Evolutionary conservation across 208 protist genomes (phyloP).

Genomic region (Endotrypanum monterogeii): DNA sequence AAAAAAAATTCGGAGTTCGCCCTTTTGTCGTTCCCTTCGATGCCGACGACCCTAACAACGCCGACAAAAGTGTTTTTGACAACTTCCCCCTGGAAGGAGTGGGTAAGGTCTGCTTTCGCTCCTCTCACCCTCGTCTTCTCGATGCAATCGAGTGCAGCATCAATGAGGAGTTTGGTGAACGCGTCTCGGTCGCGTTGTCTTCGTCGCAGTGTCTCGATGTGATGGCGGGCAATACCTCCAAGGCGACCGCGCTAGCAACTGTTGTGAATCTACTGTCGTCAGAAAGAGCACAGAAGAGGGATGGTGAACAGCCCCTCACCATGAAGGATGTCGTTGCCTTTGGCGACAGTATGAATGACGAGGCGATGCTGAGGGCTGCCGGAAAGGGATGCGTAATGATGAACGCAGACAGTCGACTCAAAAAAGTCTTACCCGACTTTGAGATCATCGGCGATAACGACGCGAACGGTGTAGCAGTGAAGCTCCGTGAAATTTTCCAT

Average conservation of each 20-base stretch:
- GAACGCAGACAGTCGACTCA: slow-evolving; percentile 40
- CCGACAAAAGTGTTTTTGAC: slow-evolving; percentile 10
- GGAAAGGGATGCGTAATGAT: slow-evolving; percentile 56
- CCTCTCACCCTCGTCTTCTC: slow-evolving; percentile 39
- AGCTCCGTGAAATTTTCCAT: slow-evolving; percentile 61
- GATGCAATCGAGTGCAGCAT: no score
- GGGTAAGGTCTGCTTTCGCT: slow-evolving; percentile 30
- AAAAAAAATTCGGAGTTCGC: slow-evolving; percentile 59
- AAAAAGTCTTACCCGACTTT: slow-evolving; percentile 32
- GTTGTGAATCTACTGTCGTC: slow-evolving; percentile 30
- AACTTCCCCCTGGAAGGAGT: slow-evolving; percentile 24
- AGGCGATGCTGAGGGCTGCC: slow-evolving; percentile 52
- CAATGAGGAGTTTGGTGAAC: no score
- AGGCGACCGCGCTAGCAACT: slow-evolving; percentile 55
- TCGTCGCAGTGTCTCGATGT: slow-evolving; percentile 64
- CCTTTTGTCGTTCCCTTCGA: slow-evolving; percentile 49
- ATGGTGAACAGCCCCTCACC: no score
- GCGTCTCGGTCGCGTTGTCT: slow-evolving; percentile 58
- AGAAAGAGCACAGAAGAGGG: slow-evolving; percentile 55
- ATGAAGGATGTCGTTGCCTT: no score
- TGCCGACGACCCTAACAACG: slow-evolving; percentile 18
- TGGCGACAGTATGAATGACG: slow-evolving; percentile 77
- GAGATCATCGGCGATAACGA: slow-evolving; percentile 57
- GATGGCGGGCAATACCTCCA: slow-evolving; percentile 56
- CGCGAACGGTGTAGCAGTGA: slow-evolving; percentile 72